Percentiles rank a stretch among this genome's conserved stretches.
Conservation (phyloP, 192 early-diverging fungal genomes). For the Lobosporangium transversale region DNA sequence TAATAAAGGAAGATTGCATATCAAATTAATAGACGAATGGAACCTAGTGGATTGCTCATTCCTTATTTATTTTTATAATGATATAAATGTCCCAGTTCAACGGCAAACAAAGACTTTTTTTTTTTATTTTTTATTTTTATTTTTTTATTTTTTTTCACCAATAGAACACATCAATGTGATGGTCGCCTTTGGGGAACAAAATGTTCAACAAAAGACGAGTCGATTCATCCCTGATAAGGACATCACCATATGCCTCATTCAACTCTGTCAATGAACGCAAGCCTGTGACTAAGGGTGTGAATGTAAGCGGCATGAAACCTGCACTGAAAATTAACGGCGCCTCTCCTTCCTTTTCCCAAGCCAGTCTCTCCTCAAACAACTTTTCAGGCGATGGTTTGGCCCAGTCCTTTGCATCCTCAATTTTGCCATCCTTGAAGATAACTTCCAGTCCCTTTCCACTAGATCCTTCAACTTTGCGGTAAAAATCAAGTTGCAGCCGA, state of each 20-base stretch:
- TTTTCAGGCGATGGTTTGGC: conserved; percentile 11
- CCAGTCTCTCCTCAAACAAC: conserved; percentile 2
- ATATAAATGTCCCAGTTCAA: too few species aligned
- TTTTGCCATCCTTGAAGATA: conserved; percentile 21
- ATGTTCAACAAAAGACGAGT: conserved; percentile 18
- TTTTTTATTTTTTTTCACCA: conserved; percentile 17
- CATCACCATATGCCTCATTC: conserved; percentile 18
- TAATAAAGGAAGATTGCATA: too few species aligned
- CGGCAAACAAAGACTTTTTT: too few species aligned
- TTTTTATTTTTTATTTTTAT: too few species aligned
- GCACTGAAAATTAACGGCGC: conserved; percentile 9
- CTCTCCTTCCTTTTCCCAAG: conserved; percentile 22
- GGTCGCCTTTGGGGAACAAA: conserved; percentile 31
- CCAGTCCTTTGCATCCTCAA: conserved; percentile 10
- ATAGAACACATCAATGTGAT: conserved; percentile 19
- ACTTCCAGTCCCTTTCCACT: conserved; percentile 19
- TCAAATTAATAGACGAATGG: too few species aligned
- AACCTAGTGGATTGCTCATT: too few species aligned
- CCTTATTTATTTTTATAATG: too few species aligned
- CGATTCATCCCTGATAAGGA: conserved; percentile 2
- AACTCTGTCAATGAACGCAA: conserved; percentile 12
- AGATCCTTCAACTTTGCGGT: conserved; percentile 27
- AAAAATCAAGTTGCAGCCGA: conserved; percentile 20
- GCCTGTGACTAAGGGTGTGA: conserved; percentile 19
- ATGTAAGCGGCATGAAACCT: conserved; percentile 25